Conservation (phyloP, 306 rosid genomes). For the Abrus pulchellus region DNA sequence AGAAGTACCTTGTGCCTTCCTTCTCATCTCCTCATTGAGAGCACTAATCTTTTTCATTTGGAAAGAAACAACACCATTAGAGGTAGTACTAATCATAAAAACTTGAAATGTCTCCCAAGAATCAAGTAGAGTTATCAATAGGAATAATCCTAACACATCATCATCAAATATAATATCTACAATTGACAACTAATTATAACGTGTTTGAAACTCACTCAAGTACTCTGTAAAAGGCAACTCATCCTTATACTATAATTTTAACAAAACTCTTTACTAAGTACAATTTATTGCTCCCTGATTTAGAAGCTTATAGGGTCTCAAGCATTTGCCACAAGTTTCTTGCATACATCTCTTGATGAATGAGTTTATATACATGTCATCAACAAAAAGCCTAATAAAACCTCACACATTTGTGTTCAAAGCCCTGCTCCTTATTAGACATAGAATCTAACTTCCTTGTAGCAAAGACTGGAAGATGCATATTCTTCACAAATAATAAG, state of each 20-base stretch:
- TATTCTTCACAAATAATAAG: no score
- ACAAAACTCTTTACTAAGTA: background rate
- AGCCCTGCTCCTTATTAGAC: no score
- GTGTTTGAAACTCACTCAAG: background rate
- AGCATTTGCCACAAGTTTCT: no score
- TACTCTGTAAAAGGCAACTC: background rate
- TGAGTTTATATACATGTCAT: no score
- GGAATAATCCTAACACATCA: background rate
- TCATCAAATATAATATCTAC: background rate
- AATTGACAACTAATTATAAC: background rate
- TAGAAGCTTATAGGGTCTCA: no score
- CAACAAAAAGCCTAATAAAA: no score
- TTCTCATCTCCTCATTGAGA: constrained; percentile 8
- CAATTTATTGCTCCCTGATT: background rate
- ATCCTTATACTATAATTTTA: background rate
- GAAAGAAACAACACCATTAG: background rate
- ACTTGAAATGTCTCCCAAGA: background rate
- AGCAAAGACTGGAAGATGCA: no score
- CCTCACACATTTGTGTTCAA: no score
- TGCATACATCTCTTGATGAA: no score
- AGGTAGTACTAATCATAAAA: background rate
- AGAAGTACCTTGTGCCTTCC: background rate
- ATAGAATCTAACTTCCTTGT: no score
- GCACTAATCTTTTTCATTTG: background rate
- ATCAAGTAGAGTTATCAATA: background rate